Base-by-base conservation (phyloP, 2,329 filamentous ascomycete genomes). In the Microdochium trichocladiopsis region DNA sequence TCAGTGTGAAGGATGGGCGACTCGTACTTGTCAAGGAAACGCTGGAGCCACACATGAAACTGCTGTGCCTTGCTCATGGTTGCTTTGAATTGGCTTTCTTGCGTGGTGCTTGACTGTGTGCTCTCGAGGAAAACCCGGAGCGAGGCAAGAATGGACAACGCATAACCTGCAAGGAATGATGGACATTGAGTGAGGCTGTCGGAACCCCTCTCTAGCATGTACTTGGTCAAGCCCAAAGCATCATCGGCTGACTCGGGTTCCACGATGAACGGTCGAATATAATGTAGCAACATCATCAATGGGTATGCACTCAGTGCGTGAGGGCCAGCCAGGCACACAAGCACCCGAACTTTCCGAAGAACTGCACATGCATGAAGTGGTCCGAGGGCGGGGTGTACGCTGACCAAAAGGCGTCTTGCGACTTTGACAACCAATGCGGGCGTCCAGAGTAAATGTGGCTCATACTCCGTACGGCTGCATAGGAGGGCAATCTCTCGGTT, bases 181-280 rank as follows among this genome's bases (percentile, higher is more conserved):
- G 90, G 84, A 1, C 79, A 76, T 28, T 79, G 75, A 3, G 67
- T 70, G 4, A 99, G 74, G 63, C 93, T 84, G 4, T 71, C 60
- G 16, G 73, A 72, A 8, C 93, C 91, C 50, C 80, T 78, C 5
- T 80, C 74, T 14, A 97, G 75, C 1, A 99, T 77, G 67, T 95
- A 96, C 66, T 90, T 87, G 54, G 88, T 84, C 31, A 99, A 80
- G 0, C 92, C 93, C 47, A 97, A 77, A 1, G 89, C 86, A 71
- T 99, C 94, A 63, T 96, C 90, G 10, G 92, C 88, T 67, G 93
- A 97, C 63, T 95, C 87, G 0, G 86, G 79, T 59, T 97, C 87
- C 1, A 86, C 86, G 5, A 97, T 74, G 58, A 91, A 95, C 0
- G 84, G 83, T 10, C 87, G 79, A 21, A 96, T 75, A 1, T 88